phyloP scores from a whole-genome alignment of 2,329 filamentous ascomycete species.

The Monosporascus cannonballus region DNA sequence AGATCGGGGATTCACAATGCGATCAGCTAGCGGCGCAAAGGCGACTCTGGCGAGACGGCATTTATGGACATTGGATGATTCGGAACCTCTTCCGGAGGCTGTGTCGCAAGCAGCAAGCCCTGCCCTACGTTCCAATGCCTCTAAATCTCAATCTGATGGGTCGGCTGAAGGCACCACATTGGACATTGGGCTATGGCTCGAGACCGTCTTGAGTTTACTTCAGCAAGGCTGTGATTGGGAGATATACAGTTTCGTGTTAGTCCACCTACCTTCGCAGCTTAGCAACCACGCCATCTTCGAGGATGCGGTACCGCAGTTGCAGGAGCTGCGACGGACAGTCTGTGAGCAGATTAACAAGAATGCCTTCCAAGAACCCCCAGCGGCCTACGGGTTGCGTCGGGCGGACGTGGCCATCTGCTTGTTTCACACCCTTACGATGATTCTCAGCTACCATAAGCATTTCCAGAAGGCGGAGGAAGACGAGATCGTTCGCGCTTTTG shows the following conservation, averaged over 20 bases:
- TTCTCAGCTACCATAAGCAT: slow-evolving; percentile 83
- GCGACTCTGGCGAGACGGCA: slow-evolving; percentile 32
- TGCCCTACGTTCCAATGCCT: slow-evolving; percentile 38
- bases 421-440: slow-evolving; percentile 78
- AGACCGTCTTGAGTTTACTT: slow-evolving; percentile 67
- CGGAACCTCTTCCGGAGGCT: slow-evolving; percentile 45
- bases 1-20: slow-evolving; percentile 35
- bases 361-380: slow-evolving; percentile 74
- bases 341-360: slow-evolving; percentile 79
- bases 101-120: slow-evolving; percentile 42
- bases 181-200: slow-evolving; percentile 66
- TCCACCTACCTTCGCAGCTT: slow-evolving; percentile 80
- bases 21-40: slow-evolving; percentile 37
- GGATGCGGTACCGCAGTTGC: slow-evolving; percentile 66
- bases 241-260: slow-evolving; percentile 82
- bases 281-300: slow-evolving; percentile 84
- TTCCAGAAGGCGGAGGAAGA: slow-evolving; percentile 84
- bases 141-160: slow-evolving; percentile 15
- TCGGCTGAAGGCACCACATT: slow-evolving; percentile 36
- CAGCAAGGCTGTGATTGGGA: slow-evolving; percentile 80
- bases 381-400: slow-evolving; percentile 71
- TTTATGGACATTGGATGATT: slow-evolving; percentile 54
- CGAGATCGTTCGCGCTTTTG: slow-evolving; percentile 80
- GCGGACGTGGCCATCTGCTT: slow-evolving; percentile 85
- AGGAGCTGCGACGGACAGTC: slow-evolving; percentile 66